A percentile compares a stretch with the other conserved stretches of the same genome.
These are phyloP conservation scores for Gossypium laxum DNA, from an alignment of 441 rosid genomes.

Conservation along the genomic window DNA sequence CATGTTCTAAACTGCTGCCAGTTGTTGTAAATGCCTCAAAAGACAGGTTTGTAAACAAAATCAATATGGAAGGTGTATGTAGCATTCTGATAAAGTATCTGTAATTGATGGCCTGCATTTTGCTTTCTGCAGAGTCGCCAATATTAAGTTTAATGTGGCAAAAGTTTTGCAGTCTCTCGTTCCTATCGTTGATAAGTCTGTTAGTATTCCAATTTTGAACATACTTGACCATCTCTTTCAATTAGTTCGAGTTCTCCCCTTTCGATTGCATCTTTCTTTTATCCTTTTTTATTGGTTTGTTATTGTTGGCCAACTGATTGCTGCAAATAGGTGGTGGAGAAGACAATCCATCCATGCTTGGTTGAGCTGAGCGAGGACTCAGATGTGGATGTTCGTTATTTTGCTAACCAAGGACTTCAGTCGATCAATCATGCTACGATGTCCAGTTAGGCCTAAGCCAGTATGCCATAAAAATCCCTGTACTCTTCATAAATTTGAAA, in stretches of 20 bases:
- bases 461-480: too few species aligned
- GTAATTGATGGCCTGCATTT: constrained; percentile 12
- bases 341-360: constrained; percentile 62
- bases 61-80: background rate
- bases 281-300: background rate
- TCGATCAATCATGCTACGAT: constrained; percentile 62
- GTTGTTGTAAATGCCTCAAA: constrained; percentile 55
- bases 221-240: background rate
- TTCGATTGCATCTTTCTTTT: background rate
- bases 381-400: constrained; percentile 83
- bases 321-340: constrained; percentile 58
- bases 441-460: constrained; percentile 35
- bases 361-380: constrained; percentile 88
- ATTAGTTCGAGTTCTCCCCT: background rate
- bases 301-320: background rate
- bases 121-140: constrained; percentile 55
- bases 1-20: constrained; percentile 69
- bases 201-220: constrained; percentile 27
- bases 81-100: background rate
- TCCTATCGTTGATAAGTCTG: constrained; percentile 72
- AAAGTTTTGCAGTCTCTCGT: constrained; percentile 75
- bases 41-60: constrained; percentile 48
- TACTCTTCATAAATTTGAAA: too few species aligned
- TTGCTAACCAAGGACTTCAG: constrained; percentile 67
- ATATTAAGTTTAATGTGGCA: constrained; percentile 84